phyloP scores from a whole-genome alignment of 2,329 filamentous ascomycete genomes.

The Fusarium sulawesiense region DNA sequence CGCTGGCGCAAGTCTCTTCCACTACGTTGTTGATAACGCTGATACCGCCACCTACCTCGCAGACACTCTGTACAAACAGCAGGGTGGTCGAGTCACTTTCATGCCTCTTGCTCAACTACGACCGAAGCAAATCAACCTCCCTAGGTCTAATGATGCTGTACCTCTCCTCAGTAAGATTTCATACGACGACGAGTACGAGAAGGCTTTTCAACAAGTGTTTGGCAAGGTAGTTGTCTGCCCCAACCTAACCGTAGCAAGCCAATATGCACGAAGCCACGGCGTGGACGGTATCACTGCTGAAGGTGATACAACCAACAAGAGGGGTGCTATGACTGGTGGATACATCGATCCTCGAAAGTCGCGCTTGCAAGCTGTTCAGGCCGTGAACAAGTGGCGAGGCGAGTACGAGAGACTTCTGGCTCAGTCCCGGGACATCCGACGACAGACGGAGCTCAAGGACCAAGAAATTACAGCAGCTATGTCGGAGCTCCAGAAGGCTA shows the following conservation, averaged over 20 bases:
- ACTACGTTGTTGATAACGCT: slow-evolving; percentile 94
- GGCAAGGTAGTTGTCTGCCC: slow-evolving; percentile 95
- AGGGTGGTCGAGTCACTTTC: slow-evolving; percentile 89
- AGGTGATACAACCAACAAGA: slow-evolving; percentile 93
- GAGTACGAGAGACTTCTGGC: slow-evolving; percentile 76
- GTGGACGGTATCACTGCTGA: slow-evolving; percentile 95
- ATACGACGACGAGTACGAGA: slow-evolving; percentile 81
- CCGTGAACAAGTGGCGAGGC: slow-evolving; percentile 78
- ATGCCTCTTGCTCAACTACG: slow-evolving; percentile 89
- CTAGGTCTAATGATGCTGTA: slow-evolving; percentile 86
- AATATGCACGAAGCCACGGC: slow-evolving; percentile 92
- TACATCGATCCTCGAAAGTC: slow-evolving; percentile 90
- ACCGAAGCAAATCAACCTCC: slow-evolving; percentile 77
- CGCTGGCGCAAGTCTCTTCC: slow-evolving; percentile 91
- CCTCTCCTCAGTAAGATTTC: slow-evolving; percentile 86
- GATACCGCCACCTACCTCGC: slow-evolving; percentile 86
- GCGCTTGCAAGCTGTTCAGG: slow-evolving; percentile 84
- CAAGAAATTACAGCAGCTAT: slow-evolving; percentile 91
- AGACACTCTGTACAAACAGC: slow-evolving; percentile 80
- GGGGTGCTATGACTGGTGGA: slow-evolving; percentile 94
- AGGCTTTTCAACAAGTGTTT: slow-evolving; percentile 93
- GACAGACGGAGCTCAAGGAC: slow-evolving; percentile 80
- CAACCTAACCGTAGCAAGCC: slow-evolving; percentile 84
- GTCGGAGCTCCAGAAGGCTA: slow-evolving; percentile 83
- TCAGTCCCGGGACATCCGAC: slow-evolving; percentile 73